Evolutionary conservation across 2,329 filamentous ascomycete genomes (phyloP), one percentile per base, ranked within the genome.

Genomic region (Pezicula rhizophila): DNA sequence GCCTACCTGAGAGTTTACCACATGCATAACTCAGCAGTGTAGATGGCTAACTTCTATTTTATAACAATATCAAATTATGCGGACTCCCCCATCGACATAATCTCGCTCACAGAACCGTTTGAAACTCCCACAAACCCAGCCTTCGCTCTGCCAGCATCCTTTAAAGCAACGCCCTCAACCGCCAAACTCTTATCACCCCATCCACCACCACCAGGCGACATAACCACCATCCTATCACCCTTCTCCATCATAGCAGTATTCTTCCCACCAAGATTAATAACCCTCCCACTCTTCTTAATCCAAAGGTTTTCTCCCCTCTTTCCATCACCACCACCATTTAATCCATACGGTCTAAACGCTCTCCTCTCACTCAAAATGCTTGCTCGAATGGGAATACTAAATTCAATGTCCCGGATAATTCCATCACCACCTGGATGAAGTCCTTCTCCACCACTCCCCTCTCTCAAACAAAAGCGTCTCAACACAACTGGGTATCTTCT

Each of bases 271-370:
- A 60, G 45, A 41, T 59, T 60, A n/a, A 60, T 53, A 6, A 28
- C 23, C 33, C 43, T 45, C 4, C 37, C 54, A 17, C 45, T 46
- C 44, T 46, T 53, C 47, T 47, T 55, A 33, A 92, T 81, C 91
- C 91, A 96, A 39, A 92, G 70, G 57, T 96, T 96, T 55, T 89
- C 69, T 0, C 91, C 91, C 44, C 85, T 84, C 58, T 79, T 69
- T 0, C 82, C 91, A 50, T 89, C 85, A 46, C 82, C 84, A 5
- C 91, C 91, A 1, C 91, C 91, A 17, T 82, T 82, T 53, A 96
- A 74, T 0, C 90, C 90, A 55, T 89, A 95, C 1, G 89, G 88
- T 37, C 79, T 74, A 55, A 85, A 81, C 0, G 89, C 85, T 28
- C 89, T 70, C n/a, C 88, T 66, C 65, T 93, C 88, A 4, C 80